Conservation (phyloP, 352 stramenopile species). For the Phytophthora constricta region DNA sequence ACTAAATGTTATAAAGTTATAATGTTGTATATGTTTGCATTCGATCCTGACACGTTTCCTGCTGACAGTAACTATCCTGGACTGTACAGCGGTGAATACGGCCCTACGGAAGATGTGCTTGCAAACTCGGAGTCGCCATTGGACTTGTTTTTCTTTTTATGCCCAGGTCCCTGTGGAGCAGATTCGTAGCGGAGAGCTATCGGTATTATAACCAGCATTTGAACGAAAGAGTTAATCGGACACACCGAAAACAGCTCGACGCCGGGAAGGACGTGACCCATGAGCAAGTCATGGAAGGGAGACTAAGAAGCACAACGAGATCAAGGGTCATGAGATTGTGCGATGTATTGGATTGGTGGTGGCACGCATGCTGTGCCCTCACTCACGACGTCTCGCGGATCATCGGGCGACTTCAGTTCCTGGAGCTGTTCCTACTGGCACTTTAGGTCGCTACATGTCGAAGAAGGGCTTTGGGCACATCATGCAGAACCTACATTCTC, state of each 20-base stretch:
- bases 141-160: conserved; percentile 20
- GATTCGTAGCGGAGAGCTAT: conserved; percentile 14
- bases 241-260: conserved; percentile 1
- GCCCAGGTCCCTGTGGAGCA: conserved; percentile 7
- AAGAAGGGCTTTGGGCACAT: conserved; percentile 9
- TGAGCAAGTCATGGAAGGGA: conserved; percentile 6
- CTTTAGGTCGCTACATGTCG: conserved; percentile 23
- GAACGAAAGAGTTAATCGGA: conserved; percentile 1
- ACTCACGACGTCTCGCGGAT: conserved; percentile 6
- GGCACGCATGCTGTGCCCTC: conserved; percentile 16
- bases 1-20: conserved; percentile 4
- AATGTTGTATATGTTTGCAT: neutral
- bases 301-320: conserved; percentile 12
- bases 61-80: neutral
- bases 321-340: conserved; percentile 17
- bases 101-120: neutral
- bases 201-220: conserved; percentile 23
- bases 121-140: conserved; percentile 5
- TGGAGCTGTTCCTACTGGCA: conserved; percentile 11
- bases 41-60: conserved; percentile 7
- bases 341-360: conserved; percentile 18
- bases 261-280: neutral
- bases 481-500: conserved; percentile 29
- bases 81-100: conserved; percentile 5
- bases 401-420: conserved; percentile 4